Evolutionary conservation across 805 yeast species (phyloP).

Genomic region (Wickerhamiella kurtzmanii): DNA sequence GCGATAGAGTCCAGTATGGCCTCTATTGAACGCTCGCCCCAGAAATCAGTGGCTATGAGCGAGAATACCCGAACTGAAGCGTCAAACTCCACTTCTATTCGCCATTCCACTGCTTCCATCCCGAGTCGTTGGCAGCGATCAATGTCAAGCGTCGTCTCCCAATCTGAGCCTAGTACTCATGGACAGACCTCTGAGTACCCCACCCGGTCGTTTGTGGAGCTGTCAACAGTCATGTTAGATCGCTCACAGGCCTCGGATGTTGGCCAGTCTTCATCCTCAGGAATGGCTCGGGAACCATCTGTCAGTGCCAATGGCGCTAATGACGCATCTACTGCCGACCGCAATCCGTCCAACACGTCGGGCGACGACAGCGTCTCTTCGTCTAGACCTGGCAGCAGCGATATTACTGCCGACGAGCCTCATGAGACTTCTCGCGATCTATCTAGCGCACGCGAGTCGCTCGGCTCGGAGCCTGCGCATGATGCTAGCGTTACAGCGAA

Average conservation of each 20-base stretch:
- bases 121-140: not conserved
- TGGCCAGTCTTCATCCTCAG: not conserved
- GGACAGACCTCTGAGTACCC: not conserved
- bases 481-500: not conserved
- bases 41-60: too few species aligned
- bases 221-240: not conserved
- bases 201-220: not conserved
- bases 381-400: too few species aligned
- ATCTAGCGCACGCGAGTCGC: too few species aligned
- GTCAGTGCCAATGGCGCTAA: too few species aligned
- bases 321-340: too few species aligned
- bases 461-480: not conserved
- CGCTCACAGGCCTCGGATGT: not conserved
- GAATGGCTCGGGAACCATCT: too few species aligned
- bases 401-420: too few species aligned
- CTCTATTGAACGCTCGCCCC: not conserved
- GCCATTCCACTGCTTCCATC: not conserved
- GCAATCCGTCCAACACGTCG: too few species aligned
- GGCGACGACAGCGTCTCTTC: too few species aligned
- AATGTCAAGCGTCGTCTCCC: not conserved
- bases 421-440: too few species aligned
- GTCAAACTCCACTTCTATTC: not conserved
- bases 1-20: not conserved
- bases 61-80: too few species aligned
- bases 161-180: not conserved